A percentile compares a stretch with the other conserved stretches of the same genome.
These are phyloP conservation scores for Leishmania guyanensis DNA, from an alignment of 208 protist species.

Conservation along the genomic window DNA sequence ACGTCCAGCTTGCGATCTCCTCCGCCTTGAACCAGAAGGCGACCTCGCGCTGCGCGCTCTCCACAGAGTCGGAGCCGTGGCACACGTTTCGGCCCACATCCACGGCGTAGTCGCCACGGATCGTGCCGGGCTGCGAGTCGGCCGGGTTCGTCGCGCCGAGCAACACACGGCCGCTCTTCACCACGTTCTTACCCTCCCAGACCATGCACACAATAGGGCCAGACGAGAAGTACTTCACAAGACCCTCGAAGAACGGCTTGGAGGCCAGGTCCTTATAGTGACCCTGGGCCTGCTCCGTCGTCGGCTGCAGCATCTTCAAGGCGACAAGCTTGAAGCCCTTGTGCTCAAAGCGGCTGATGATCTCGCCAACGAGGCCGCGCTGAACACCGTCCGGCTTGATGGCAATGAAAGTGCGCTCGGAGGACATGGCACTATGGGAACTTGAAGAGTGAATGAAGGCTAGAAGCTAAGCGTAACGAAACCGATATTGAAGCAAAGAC, in stretches of 20 bases:
- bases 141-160: conserved; percentile 96
- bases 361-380: conserved; percentile 93
- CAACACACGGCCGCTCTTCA: conserved; percentile 93
- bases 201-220: conserved; percentile 98
- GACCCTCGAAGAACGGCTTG: conserved; percentile 94
- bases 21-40: conserved; percentile 96
- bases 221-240: conserved; percentile 95
- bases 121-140: conserved; percentile 94
- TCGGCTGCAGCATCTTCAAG: conserved; percentile 92
- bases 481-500: neutral
- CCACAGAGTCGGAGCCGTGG: conserved; percentile 96
- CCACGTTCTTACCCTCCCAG: conserved; percentile 96
- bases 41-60: conserved; percentile 95
- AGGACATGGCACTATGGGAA: conserved; percentile 38
- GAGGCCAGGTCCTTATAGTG: conserved; percentile 91
- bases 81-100: conserved; percentile 97
- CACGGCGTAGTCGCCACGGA: conserved; percentile 96
- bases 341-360: conserved; percentile 95
- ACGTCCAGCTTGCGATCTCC: conserved; percentile 88
- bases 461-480: neutral
- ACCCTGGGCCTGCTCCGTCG: conserved; percentile 79
- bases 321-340: conserved; percentile 97
- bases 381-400: conserved; percentile 96
- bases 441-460: neutral
- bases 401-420: conserved; percentile 96